phyloP scores from a whole-genome alignment of 2,329 filamentous ascomycete genomes.

The Fusarium longipes region DNA sequence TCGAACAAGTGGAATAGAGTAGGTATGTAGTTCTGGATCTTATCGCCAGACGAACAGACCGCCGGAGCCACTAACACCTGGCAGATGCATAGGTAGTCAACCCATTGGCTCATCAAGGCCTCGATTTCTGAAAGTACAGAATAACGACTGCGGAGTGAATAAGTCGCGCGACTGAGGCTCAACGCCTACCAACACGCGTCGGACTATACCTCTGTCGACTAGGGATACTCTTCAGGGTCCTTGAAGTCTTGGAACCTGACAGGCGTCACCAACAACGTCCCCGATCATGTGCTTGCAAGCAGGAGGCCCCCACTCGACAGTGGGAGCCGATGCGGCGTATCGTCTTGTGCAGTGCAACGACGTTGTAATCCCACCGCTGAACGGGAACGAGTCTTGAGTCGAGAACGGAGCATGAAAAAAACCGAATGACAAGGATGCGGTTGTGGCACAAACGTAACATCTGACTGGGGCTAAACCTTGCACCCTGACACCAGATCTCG shows the following conservation, averaged over 20 bases:
- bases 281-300: constrained; percentile 13
- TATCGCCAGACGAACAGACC: background rate
- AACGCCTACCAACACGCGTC: constrained; percentile 1
- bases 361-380: constrained; percentile 25
- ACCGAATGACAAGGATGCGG: constrained; percentile 23
- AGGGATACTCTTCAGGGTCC: constrained; percentile 11
- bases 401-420: constrained; percentile 21
- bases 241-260: constrained; percentile 13
- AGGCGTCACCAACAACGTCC: constrained; percentile 28
- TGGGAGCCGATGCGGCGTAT: constrained; percentile 44
- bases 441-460: constrained; percentile 31
- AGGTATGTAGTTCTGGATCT: background rate
- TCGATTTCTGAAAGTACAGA: background rate
- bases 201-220: background rate
- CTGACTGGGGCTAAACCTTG: constrained; percentile 37
- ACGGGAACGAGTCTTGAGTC: constrained; percentile 27
- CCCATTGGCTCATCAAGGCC: background rate
- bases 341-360: constrained; percentile 36
- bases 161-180: constrained; percentile 7
- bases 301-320: constrained; percentile 27
- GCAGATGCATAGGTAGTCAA: background rate
- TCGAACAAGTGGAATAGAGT: background rate
- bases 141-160: background rate
- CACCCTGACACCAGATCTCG: constrained; percentile 45
- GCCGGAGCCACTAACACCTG: background rate